Base-by-base conservation (phyloP, 257 asterid genomes). In the Capsicum chinense region DNA sequence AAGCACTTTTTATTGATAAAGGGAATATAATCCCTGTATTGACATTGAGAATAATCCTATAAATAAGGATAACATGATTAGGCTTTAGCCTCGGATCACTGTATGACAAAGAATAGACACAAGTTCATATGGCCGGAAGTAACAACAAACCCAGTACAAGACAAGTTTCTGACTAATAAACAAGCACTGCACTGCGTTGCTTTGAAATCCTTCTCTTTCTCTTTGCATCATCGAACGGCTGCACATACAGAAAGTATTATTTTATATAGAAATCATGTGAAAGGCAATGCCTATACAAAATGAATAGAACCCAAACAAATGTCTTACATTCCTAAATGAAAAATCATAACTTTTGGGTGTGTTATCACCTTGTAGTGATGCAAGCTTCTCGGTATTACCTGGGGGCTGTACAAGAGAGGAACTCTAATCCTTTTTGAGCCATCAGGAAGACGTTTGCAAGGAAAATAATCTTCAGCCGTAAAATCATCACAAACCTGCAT, bases 161-260 rank as follows among this genome's bases (percentile, higher is more conserved):
- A 15, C 39, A 3, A 47, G 83, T 56, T 48, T 73, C 63, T 84
- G 81, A 88, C 19, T 87, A 85, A 80, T 79, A 85, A 52, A 80
- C 59, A 58, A 88, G 85, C 87, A 95, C 93, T 35, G 84, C 63
- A 81, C 98, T 91, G 2, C 79, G 92, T 62, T 91, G 91, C 81
- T 92, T 92, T 52, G 79, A 81, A 14, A 89, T 84, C 88, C 91
- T 89, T 83, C 78, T 88, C 85, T 85, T 70, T 44, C 87, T 87
- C 90, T 91, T 90, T 73, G 86, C 91, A 66, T 88, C 89, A 16
- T 88, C 92, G 26, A 81, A 67, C 60, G 89, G 87, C 98, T 92
- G 93, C 90, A 89, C 42, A 81, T 63, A 64, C 16, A 58, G 12
- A 52, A 57, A 56, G 7, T 47, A 13, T 21, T 39, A 9, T 39